Base-by-base conservation (phyloP, 768 basidiomycete species). In the Tylopilus balloui region DNA sequence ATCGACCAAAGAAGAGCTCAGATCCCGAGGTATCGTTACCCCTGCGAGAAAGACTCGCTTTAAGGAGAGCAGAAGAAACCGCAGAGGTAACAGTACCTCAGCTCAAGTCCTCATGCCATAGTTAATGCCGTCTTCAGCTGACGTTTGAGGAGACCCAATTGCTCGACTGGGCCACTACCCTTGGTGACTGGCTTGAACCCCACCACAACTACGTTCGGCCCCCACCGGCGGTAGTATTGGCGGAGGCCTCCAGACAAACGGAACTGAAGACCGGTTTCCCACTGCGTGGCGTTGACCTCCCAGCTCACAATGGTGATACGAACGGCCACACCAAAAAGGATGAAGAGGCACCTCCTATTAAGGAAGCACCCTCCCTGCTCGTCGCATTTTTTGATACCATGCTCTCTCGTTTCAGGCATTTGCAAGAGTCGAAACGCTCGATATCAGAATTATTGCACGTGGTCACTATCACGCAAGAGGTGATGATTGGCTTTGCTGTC, bases 401-500 rank as follows among this genome's bases (percentile, higher is more conserved):
- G 64, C 73, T 74, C 48, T 59, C 60, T 41, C 78, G 79, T 19
- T 80, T 90, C 54, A 67, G 69, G 20, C 71, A 67, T 19, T 66
- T 72, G 3, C 58, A 76, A 10, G 67, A 71, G 9, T 66, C 69
- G 12, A 61, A 68, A 20, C 47, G 52, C 19, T 73, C 79, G 6
- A 74, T 77, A 6, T 70, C 74, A 42, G 79, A 84, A 56, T 54
- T 80, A n/a, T 73, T 92, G 17, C 90, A 93, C 55, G 69, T 87
- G 4, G 85, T 83, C 3, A 79, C 80, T 12, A 68, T 93, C 42
- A 76, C 78, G 0, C 89, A 92, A 66, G 91, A 93, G 73, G 89
- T 81, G 50, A 47, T 45, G 39, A 21, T 41, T 24, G 35, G 6
- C 43, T 41, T 20, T 32, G 6, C 21, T 15, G 6, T 9, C 31